Percentiles rank a stretch among this genome's conserved stretches.
Evolutionary conservation across 225 moss, liverwort and hornwort species (phyloP).

Genomic region (Neckera pumila): DNA sequence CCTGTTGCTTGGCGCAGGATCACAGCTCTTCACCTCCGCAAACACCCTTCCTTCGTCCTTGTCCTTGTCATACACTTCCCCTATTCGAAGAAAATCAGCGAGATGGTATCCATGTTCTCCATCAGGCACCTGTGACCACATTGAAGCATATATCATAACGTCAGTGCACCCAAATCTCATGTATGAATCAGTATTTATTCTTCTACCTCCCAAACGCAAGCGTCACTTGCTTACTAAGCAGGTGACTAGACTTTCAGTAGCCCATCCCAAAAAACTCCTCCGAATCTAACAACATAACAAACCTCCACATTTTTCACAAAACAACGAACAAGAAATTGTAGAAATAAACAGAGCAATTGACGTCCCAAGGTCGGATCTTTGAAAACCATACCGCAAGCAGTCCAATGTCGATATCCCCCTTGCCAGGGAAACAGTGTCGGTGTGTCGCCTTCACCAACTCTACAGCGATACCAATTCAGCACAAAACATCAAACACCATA

Average conservation of each 20-base stretch:
- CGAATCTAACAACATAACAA: neutral
- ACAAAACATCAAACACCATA: neutral
- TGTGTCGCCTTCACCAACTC: constrained; percentile 35
- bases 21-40: constrained; percentile 23
- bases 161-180: neutral
- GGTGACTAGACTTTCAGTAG: neutral
- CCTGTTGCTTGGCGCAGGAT: neutral
- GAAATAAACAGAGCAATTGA: neutral
- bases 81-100: constrained; percentile 36
- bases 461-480: neutral
- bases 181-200: neutral
- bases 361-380: neutral
- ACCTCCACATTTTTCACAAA: neutral
- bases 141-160: neutral
- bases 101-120: constrained; percentile 29
- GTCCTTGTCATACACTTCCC: constrained; percentile 22
- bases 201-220: neutral
- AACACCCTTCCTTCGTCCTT: constrained; percentile 30
- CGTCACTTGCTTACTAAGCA: neutral
- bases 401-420: constrained; percentile 26
- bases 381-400: constrained; percentile 23
- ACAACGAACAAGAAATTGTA: neutral
- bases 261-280: neutral
- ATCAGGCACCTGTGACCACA: constrained; percentile 23
- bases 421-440: constrained; percentile 22